phyloP scores from a whole-genome alignment of 345 rosid genomes.

The Orychophragmus violaceus region DNA sequence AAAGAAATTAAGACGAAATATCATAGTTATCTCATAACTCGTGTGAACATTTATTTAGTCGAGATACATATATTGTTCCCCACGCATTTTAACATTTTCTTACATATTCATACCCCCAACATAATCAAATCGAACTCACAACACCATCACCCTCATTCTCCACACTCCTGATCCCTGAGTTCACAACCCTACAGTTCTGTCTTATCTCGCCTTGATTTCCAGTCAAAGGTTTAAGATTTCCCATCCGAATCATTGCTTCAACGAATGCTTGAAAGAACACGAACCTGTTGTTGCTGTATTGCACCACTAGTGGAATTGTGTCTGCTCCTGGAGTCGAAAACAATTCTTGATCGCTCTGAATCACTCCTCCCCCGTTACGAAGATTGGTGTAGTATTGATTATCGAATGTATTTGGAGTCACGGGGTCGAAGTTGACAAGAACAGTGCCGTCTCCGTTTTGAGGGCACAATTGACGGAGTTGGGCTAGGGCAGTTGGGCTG shows the following conservation, averaged over 20 bases:
- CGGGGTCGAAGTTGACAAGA: conserved; percentile 37
- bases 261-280: conserved; percentile 43
- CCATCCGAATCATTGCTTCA: conserved; percentile 51
- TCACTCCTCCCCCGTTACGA: conserved; percentile 11
- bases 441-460: conserved; percentile 42
- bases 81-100: not conserved
- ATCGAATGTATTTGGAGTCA: conserved; percentile 47
- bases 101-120: conserved; percentile 8
- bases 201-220: conserved; percentile 46
- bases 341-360: conserved; percentile 33
- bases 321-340: conserved; percentile 31
- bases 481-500: conserved; percentile 30
- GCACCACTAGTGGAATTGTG: conserved; percentile 19
- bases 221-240: conserved; percentile 36
- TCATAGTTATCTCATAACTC: not conserved
- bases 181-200: conserved; percentile 35
- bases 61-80: not conserved
- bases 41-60: conserved; percentile 14
- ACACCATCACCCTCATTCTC: conserved; percentile 4
- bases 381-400: conserved; percentile 48
- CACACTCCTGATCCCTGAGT: conserved; percentile 4
- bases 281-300: conserved; percentile 14
- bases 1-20: not conserved
- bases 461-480: conserved; percentile 42
- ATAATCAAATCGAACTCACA: conserved; percentile 26